Evolutionary conservation across 1,284 basidiomycete genomes (phyloP).

Genomic region (Melampsora larici-populina): DNA sequence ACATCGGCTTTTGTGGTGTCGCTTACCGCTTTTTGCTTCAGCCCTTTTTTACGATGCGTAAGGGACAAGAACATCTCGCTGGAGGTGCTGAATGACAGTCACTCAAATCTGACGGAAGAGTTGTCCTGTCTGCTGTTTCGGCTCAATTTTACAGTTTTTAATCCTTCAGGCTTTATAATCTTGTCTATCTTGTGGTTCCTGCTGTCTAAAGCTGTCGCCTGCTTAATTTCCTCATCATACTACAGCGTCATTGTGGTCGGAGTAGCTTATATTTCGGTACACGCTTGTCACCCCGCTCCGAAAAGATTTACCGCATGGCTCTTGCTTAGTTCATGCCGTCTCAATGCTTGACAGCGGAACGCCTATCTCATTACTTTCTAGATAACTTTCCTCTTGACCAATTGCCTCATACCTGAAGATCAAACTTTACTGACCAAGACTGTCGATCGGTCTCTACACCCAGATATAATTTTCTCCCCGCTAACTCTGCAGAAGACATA

Average conservation of each 20-base stretch:
- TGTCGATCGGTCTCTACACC: too few relatives aligned
- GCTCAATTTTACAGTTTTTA: neutral
- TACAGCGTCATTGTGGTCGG: neutral
- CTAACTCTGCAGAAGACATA: too few relatives aligned
- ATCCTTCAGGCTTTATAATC: too few relatives aligned
- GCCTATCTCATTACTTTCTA: neutral
- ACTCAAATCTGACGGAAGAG: neutral
- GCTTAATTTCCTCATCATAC: neutral
- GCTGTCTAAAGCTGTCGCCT: neutral
- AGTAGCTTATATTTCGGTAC: neutral
- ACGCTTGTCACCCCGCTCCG: neutral
- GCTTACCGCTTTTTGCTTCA: conserved; percentile 1
- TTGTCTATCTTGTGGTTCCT: too few relatives aligned
- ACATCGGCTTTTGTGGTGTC: neutral
- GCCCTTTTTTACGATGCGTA: neutral
- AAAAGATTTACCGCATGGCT: neutral
- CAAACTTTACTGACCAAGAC: too few relatives aligned
- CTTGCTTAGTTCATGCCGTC: conserved; percentile 5
- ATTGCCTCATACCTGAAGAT: too few relatives aligned
- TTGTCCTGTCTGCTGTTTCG: neutral
- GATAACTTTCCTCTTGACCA: too few relatives aligned
- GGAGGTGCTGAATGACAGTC: neutral
- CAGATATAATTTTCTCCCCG: too few relatives aligned
- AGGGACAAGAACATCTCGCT: neutral
- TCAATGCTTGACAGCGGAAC: neutral